A percentile compares a stretch with the other conserved stretches of the same genome.
phyloP scores from a whole-genome alignment of 768 basidiomycete species.

The Termitomyces sp. region DNA sequence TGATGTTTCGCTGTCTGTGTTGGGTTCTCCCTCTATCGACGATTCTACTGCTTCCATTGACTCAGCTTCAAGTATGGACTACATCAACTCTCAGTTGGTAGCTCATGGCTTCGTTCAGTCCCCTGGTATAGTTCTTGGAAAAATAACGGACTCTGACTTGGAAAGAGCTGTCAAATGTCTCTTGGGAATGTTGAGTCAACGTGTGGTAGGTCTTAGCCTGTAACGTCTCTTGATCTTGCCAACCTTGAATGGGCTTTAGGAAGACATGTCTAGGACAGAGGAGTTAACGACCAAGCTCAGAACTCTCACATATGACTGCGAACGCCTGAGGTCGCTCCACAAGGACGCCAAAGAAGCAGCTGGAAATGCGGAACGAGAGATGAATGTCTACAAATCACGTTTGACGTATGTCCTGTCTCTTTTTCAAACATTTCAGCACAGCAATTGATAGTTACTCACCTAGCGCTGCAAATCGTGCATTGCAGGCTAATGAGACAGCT shows the following conservation, averaged over 20 bases:
- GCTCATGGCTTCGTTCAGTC: constrained; percentile 72
- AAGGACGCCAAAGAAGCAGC: constrained; percentile 52
- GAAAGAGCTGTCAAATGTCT: constrained; percentile 69
- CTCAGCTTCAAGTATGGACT: constrained; percentile 65
- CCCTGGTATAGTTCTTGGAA: constrained; percentile 68
- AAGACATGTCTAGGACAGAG: constrained; percentile 80
- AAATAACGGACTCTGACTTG: constrained; percentile 49
- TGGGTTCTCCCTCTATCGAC: constrained; percentile 41
- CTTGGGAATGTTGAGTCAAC: constrained; percentile 70
- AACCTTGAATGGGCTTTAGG: constrained; percentile 24
- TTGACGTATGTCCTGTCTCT: constrained; percentile 50
- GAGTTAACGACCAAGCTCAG: constrained; percentile 70
- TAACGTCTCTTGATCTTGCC: neutral
- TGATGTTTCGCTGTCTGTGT: constrained; percentile 41
- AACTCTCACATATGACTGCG: constrained; percentile 78
- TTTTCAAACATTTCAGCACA: neutral
- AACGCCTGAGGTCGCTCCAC: constrained; percentile 68
- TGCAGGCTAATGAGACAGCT: constrained; percentile 56
- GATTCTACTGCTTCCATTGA: constrained; percentile 43
- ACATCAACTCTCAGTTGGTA: constrained; percentile 77
- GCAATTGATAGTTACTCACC: neutral
- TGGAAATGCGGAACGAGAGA: constrained; percentile 76
- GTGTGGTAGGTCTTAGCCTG: constrained; percentile 52
- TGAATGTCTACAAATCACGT: constrained; percentile 67
- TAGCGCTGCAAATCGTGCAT: constrained; percentile 49